Evolutionary conservation across 805 yeast genomes (phyloP).

Genomic region (Debaryomyces maramus): DNA sequence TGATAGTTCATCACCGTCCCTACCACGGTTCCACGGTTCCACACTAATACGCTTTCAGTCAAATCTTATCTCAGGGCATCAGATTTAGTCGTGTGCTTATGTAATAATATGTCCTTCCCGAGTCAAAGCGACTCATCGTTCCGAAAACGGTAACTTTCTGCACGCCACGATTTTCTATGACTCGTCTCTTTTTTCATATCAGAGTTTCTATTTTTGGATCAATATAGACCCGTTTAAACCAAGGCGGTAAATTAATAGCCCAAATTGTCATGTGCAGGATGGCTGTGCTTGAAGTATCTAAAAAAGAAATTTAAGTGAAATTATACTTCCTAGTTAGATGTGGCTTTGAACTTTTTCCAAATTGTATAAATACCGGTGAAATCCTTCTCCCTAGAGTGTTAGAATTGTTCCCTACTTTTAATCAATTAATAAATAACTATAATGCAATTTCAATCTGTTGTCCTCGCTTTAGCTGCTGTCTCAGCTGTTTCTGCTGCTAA

Average conservation of each 20-base stretch:
- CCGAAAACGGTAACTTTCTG: too few relatives aligned
- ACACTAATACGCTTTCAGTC: too few relatives aligned
- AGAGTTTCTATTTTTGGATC: too few relatives aligned
- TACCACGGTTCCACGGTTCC: too few relatives aligned
- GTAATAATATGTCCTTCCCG: background rate
- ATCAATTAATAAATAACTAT: conserved; percentile 11
- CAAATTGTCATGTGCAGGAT: background rate
- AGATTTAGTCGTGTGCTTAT: background rate
- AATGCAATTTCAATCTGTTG: conserved; percentile 75
- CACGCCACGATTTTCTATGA: too few relatives aligned
- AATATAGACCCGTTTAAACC: too few relatives aligned
- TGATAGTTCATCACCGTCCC: background rate
- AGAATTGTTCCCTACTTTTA: conserved; percentile 1
- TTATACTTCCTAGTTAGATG: background rate
- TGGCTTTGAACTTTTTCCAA: too few relatives aligned
- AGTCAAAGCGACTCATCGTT: too few relatives aligned
- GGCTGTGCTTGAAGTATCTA: background rate
- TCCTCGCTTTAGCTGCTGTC: conserved; percentile 68
- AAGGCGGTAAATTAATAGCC: background rate
- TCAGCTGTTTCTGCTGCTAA: conserved; percentile 64
- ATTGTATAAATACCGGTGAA: conserved; percentile 7
- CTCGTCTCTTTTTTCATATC: too few relatives aligned
- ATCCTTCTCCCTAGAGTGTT: background rate
- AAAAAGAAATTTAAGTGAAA: background rate
- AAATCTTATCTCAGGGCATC: too few relatives aligned